These are phyloP conservation scores for Candida qinlingensis DNA, from an alignment of 805 yeast genomes.

Conservation along the genomic window DNA sequence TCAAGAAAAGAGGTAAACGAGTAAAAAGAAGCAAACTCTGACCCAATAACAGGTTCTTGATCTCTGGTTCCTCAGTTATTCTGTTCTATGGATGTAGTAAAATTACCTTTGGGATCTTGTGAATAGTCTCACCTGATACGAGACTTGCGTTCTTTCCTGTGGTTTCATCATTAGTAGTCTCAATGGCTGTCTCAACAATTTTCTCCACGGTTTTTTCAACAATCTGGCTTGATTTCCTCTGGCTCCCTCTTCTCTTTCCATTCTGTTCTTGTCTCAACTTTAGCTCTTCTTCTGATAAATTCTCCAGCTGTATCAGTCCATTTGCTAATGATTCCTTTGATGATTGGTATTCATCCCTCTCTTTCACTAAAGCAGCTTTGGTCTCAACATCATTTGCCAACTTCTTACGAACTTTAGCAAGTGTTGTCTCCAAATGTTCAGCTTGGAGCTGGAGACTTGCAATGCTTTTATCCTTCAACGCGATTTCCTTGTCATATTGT, in stretches of 20 bases:
- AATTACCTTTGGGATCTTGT: constrained; percentile 24
- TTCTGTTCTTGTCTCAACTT: constrained; percentile 5
- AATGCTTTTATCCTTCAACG: constrained; percentile 1
- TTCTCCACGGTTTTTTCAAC: not conserved
- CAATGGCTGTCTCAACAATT: too few species aligned
- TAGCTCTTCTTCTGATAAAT: constrained; percentile 11
- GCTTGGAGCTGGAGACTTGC: not conserved
- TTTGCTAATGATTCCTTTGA: constrained; percentile 10
- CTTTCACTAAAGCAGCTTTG: not conserved
- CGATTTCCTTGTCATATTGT: constrained; percentile 1
- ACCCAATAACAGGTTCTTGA: too few species aligned
- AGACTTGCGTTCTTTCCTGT: not conserved
- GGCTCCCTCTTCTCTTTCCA: constrained; percentile 2
- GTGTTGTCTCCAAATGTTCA: not conserved
- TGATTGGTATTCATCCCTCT: constrained; percentile 2
- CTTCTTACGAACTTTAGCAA: not conserved
- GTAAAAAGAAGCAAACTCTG: not conserved
- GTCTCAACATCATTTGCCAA: not conserved
- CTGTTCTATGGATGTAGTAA: not conserved
- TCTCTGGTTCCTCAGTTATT: not conserved
- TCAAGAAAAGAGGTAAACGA: too few species aligned
- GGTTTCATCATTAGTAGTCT: not conserved
- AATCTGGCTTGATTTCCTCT: not conserved
- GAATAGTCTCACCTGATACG: constrained; percentile 18
- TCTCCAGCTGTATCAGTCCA: constrained; percentile 12